Percentiles rank a stretch among this genome's conserved stretches.
These are phyloP conservation scores for Panaeolus papilionaceus DNA, from an alignment of 768 basidiomycete species.

Conservation along the genomic window DNA sequence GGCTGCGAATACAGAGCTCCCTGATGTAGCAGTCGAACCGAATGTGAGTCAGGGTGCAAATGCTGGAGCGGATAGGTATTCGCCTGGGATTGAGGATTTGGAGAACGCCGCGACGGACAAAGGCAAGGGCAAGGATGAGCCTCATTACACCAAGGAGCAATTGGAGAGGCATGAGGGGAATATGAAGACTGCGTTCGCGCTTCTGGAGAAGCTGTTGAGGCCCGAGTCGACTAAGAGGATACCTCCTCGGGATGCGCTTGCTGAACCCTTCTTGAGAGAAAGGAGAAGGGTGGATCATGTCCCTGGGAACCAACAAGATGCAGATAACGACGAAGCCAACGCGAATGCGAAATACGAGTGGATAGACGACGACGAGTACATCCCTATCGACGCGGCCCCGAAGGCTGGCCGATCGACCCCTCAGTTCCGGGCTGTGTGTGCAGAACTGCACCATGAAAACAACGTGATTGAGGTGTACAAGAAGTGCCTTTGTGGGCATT, in stretches of 20 bases:
- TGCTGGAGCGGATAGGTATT: slow-evolving; percentile 27
- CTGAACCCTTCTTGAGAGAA: slow-evolving; percentile 75
- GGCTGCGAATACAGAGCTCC: slow-evolving; percentile 20
- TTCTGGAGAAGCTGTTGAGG: slow-evolving; percentile 76
- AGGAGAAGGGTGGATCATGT: slow-evolving; percentile 8
- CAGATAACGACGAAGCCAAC: slow-evolving; percentile 18
- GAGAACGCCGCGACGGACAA: slow-evolving; percentile 12
- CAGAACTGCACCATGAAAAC: slow-evolving; percentile 63
- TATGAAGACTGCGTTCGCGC: slow-evolving; percentile 72
- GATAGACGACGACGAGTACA: slow-evolving; percentile 65
- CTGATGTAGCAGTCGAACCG: background rate
- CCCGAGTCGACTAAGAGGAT: slow-evolving; percentile 80
- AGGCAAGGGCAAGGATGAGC: background rate
- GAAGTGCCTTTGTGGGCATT: slow-evolving; percentile 45
- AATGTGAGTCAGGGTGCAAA: slow-evolving; percentile 19
- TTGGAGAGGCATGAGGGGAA: slow-evolving; percentile 53
- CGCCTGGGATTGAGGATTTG: slow-evolving; percentile 21
- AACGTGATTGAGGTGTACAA: slow-evolving; percentile 53
- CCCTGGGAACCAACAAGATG: slow-evolving; percentile 27
- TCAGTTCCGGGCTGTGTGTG: slow-evolving; percentile 57
- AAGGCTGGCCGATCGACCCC: background rate
- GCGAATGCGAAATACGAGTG: slow-evolving; percentile 42
- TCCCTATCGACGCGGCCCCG: slow-evolving; percentile 69
- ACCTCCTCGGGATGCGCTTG: slow-evolving; percentile 77
- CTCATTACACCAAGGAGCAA: slow-evolving; percentile 6